These are phyloP conservation scores for Phytophthora sp. DNA, from an alignment of 352 stramenopile genomes.

Conservation along the genomic window DNA sequence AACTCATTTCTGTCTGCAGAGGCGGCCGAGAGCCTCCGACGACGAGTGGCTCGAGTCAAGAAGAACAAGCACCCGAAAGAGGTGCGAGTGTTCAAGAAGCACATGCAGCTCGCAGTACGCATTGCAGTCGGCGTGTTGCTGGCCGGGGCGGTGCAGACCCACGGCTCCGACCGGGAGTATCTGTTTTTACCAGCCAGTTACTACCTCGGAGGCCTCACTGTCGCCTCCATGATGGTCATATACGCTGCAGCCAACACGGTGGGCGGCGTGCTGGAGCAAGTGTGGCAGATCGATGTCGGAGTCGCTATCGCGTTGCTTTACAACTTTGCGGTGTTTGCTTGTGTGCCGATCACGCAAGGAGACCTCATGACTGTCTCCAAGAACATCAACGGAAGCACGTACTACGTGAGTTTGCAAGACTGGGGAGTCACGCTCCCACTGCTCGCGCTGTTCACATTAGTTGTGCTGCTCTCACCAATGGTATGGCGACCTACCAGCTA, in stretches of 20 bases:
- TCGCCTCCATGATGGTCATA: conserved; percentile 74
- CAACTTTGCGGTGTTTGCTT: conserved; percentile 70
- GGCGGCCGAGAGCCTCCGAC: conserved; percentile 18
- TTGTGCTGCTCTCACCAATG: conserved; percentile 66
- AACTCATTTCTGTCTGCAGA: conserved; percentile 17
- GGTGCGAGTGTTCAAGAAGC: conserved; percentile 43
- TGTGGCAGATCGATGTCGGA: conserved; percentile 78
- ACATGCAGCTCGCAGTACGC: conserved; percentile 52
- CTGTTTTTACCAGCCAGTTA: conserved; percentile 68
- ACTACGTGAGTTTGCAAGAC: conserved; percentile 72
- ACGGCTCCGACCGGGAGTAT: conserved; percentile 45
- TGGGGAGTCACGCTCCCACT: conserved; percentile 61
- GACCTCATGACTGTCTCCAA: conserved; percentile 49
- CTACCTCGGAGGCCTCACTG: conserved; percentile 72
- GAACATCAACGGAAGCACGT: conserved; percentile 58
- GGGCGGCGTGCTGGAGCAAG: conserved; percentile 62
- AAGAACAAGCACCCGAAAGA: conserved; percentile 53
- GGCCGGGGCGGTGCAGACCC: conserved; percentile 62
- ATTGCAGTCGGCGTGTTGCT: conserved; percentile 68
- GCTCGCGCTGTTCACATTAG: conserved; percentile 69
- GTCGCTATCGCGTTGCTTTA: conserved; percentile 76
- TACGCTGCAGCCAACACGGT: conserved; percentile 66
- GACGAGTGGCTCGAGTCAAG: conserved; percentile 43
- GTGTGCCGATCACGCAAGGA: conserved; percentile 55
- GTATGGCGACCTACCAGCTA: too few relatives aligned